phyloP scores from a whole-genome alignment of 2,329 filamentous ascomycete species.

The Venturia oleaginea region DNA sequence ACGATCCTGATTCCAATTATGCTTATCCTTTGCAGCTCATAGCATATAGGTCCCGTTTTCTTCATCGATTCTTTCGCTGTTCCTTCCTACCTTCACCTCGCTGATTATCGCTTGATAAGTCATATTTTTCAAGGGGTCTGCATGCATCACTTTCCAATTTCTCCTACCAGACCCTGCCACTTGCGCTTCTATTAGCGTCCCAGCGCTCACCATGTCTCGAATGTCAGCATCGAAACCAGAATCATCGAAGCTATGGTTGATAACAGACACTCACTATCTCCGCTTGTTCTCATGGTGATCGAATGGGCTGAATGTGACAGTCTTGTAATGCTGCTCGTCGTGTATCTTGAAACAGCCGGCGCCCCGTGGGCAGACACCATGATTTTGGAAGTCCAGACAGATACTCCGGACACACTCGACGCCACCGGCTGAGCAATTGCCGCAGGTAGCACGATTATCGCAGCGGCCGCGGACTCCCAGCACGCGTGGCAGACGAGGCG shows the following conservation, averaged over 20 bases:
- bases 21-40: too few species aligned
- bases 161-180: not conserved
- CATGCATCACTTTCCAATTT: not conserved
- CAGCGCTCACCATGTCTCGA: not conserved
- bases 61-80: too few species aligned
- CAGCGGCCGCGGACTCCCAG: slow-evolving; percentile 2
- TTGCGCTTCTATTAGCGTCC: not conserved
- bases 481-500: slow-evolving; percentile 11
- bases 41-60: too few species aligned
- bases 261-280: not conserved
- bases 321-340: slow-evolving; percentile 4
- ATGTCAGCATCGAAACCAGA: not conserved
- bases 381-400: not conserved
- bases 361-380: not conserved
- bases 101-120: too few species aligned
- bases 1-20: too few species aligned
- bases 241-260: not conserved
- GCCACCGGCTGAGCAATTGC: slow-evolving; percentile 1
- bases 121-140: too few species aligned
- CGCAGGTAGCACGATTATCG: not conserved
- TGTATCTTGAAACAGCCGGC: slow-evolving; percentile 10
- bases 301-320: not conserved
- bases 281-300: not conserved
- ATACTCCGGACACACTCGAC: slow-evolving; percentile 6
- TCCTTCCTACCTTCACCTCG: too few species aligned